Evolutionary conservation across 345 rosid species (phyloP).

Genomic region (Citrus unshiu): DNA sequence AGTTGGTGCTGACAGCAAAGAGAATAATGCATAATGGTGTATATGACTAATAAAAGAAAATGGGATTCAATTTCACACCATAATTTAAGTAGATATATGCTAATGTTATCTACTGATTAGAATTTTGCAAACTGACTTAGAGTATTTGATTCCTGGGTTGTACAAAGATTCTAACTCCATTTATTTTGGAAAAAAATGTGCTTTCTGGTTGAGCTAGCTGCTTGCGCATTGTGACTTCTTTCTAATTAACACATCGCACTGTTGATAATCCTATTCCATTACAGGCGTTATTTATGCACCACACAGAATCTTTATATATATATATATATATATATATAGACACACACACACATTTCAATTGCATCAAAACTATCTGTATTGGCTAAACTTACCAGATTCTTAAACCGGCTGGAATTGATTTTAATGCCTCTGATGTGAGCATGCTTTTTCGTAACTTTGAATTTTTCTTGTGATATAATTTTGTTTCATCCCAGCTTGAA

Average conservation of each 20-base stretch:
- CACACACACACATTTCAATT: neutral
- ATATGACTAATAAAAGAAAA: neutral
- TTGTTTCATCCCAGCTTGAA: neutral
- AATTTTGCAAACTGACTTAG: neutral
- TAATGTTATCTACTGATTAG: neutral
- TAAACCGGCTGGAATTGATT: neutral
- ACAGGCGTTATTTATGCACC: neutral
- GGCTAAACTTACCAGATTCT: neutral
- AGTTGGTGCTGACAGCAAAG: neutral
- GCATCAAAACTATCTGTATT: neutral
- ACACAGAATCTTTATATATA: neutral
- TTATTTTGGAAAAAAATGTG: neutral
- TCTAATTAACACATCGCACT: neutral
- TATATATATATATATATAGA: neutral
- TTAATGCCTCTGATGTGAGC: neutral
- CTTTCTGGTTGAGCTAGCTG: neutral
- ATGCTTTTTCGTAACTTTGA: neutral
- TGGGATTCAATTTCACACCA: neutral
- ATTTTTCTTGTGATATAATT: neutral
- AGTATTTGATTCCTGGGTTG: neutral
- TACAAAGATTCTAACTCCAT: neutral
- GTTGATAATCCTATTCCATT: neutral
- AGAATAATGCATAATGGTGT: neutral
- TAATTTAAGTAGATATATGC: neutral
- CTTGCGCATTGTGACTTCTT: neutral